Evolutionary conservation across 164 flowering plant genomes (phyloP), one percentile per base, ranked within the genome.

Genomic region (Houttuynia cordata): DNA sequence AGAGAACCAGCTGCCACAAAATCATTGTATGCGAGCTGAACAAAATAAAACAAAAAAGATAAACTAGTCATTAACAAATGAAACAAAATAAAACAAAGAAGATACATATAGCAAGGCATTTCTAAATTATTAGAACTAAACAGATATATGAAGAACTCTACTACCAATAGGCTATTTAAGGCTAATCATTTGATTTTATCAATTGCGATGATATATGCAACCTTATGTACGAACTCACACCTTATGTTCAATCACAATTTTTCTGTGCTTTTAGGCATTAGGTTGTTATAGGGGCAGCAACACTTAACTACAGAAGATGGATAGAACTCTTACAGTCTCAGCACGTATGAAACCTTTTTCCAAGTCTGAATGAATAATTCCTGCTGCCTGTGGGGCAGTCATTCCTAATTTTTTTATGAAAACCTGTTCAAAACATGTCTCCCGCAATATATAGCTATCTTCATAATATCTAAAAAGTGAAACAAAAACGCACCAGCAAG

Each of bases 331-430:
- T 74, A 93, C 99, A 49, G 99, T 90, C 80, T 94, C 97, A 65
- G 97, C 97, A 72, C 96, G 81, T 71, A 94, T 94, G 74, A 94
- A 91, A 67, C 97, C 97, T 68, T 83, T 88, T 80, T 91, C 99
- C 66, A 94, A 94, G 77, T 91, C 97, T 0, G 99, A 88, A 76
- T 94, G 99, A 68, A 94, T 90, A 62, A 90, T 93, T 54, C 96
- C 99, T 70, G 97, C 99, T 63, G 99, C 99, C 80, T 94, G 96
- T 66, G 96, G 96, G 53, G 99, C 99, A 62, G 96, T 88, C 97
- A 87, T 94, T 71, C 99, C 99, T 91, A 59, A 52, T 67, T 56
- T 40, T 25, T 30, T 30, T 6, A 30, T 45, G 24, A 12, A 59
- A 24, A 52, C 4, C 56, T 53, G 10, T 30, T 39, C 19, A 9